Base-by-base conservation (phyloP, 495 filamentous ascomycete species). In the Astrothelium macrocarpum region DNA sequence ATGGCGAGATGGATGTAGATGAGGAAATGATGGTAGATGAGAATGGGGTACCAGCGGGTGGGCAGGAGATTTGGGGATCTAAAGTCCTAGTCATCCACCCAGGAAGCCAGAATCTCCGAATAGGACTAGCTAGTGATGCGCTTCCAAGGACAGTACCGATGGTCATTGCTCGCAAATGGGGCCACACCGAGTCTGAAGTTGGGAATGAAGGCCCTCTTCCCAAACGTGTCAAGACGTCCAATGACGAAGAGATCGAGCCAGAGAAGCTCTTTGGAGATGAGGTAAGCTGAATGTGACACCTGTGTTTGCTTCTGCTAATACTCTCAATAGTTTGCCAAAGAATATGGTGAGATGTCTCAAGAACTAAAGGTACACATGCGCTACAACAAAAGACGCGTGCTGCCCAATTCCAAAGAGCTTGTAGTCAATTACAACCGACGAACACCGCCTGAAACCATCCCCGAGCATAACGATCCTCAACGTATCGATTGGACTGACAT, bases 401-500 rank as follows among this genome's bases (percentile, higher is more conserved):
- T 97, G 25, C 94, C 95, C 25, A 97, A 97, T 74, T 95, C 92
- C 0, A 96, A 95, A 71, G 94, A 97, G 65, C 78, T 95, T 66
- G 91, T 95, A 1, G 82, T 93, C 61, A 97, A 95, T 72, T 97
- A 87, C 77, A 98, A 98, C 72, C 82, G 89, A 42, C 82, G 88
- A 42, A 88, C 83, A 0, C 82, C 85, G 20, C 86, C 91, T 7
- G 93, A 97, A 65, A 83, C 81, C 28, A 97, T 98, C 49, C 85
- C 87, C 2, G 89, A 93, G 68, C 94, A 98, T 73, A 97, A 97
- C 68, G 94, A 98, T 69, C 87, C 91, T 0, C 77, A 91, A 65
- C 86, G 93, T 53, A 84, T 97, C 29, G 95, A 97, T 58, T 98
- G 94, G 94, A 98, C 94, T 0, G 91, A 97, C 63, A 77, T 95